Conservation (phyloP, 2,329 filamentous ascomycete species). For the Monosporascus ibericus region DNA sequence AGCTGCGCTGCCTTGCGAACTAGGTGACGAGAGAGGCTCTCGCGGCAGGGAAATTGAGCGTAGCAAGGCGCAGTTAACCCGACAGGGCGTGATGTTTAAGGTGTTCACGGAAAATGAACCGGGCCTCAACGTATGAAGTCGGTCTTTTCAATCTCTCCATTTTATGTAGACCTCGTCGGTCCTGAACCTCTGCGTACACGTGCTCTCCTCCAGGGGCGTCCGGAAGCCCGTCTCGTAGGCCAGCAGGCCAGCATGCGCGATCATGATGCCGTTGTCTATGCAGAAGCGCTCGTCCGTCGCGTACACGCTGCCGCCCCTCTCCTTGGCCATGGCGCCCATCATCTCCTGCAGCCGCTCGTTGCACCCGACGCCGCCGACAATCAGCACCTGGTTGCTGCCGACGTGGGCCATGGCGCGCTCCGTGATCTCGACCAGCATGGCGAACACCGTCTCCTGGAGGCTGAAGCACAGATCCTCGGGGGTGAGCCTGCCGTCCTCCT, state of each 20-base stretch:
- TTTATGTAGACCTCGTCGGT: slow-evolving; percentile 76
- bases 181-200: slow-evolving; percentile 77
- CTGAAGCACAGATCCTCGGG: slow-evolving; percentile 87
- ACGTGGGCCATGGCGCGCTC: slow-evolving; percentile 98
- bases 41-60: too few species aligned
- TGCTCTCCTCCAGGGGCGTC: slow-evolving; percentile 73
- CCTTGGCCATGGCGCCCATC: slow-evolving; percentile 94
- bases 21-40: too few species aligned
- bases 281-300: slow-evolving; percentile 97
- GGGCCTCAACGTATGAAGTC: neutral
- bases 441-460: slow-evolving; percentile 89
- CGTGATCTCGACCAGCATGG: slow-evolving; percentile 98
- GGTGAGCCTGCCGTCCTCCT: slow-evolving; percentile 53
- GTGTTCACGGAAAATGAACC: too few species aligned
- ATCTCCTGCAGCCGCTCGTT: slow-evolving; percentile 94
- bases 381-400: slow-evolving; percentile 80
- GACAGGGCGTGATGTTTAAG: too few species aligned
- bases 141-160: slow-evolving; percentile 57
- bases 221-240: slow-evolving; percentile 76
- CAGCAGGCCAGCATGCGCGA: slow-evolving; percentile 87
- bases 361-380: slow-evolving; percentile 92
- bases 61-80: too few species aligned
- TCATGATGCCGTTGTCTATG: slow-evolving; percentile 99
- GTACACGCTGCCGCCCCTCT: slow-evolving; percentile 83
- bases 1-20: too few species aligned